Base-by-base conservation (phyloP, 148 eudicot genomes). In the Rheum nobile region DNA sequence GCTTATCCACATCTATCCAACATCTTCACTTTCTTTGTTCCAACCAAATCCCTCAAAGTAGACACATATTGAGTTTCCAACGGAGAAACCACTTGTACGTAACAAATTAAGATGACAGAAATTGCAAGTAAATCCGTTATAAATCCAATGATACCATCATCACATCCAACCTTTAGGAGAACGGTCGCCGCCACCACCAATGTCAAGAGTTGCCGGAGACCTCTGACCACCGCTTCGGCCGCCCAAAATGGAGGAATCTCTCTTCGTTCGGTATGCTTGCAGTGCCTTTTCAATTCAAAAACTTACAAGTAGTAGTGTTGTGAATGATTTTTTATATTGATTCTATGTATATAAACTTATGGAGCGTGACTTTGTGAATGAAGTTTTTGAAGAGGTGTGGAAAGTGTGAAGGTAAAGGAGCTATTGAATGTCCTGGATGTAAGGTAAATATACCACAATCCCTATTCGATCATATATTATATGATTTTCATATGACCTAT, bases 381-480 rank as follows among this genome's bases (percentile, higher is more conserved):
- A 39, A 93, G 96, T 73, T 83, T 22, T 57, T 77, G 1, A 90
- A 84, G 42, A 85, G 73, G 67, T 91, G 98, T 77, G 74, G 87
- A 80, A 84, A 77, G 22, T 93, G 98, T 82, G 57, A 73, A 75
- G 97, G 89, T 31, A 82, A 88, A 82, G 92, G 98, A 71, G 95
- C 92, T 43, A 77, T 93, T 73, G 97, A 93, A 37, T 93, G 98
- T 75, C 76, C 92, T 16, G 98, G 98, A 69, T 93, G 98, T 80
- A 91, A 93, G 97, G 98, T 93, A 37, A 32, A n/a, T 26, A 21
- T 3, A n/a, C n/a, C n/a, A n/a, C n/a, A n/a, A n/a, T n/a, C n/a
- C n/a, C n/a, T n/a, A n/a, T n/a, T n/a, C n/a, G n/a, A n/a, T n/a
- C n/a, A n/a, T n/a, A n/a, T n/a, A n/a, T n/a, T n/a, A n/a, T n/a